phyloP scores from a whole-genome alignment of 2,329 filamentous ascomycete genomes.

The Aspergillus sp. region DNA sequence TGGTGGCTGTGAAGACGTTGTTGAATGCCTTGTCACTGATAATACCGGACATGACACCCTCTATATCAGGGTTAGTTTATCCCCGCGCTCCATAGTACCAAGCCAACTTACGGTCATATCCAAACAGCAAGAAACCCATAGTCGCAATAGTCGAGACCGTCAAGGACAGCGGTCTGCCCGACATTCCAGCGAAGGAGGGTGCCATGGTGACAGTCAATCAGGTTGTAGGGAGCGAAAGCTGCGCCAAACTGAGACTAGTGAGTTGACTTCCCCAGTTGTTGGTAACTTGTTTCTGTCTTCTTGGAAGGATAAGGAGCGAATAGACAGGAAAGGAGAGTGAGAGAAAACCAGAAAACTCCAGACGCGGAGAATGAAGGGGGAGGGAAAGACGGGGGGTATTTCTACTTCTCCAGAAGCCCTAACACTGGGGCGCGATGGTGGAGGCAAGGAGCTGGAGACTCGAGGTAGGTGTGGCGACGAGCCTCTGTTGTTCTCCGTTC shows the following conservation, averaged over 20 bases:
- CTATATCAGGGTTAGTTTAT: conserved; percentile 11
- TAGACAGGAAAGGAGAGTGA: conserved; percentile 11
- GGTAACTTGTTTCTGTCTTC: neutral
- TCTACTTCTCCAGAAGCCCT: conserved; percentile 22
- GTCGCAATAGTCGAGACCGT: conserved; percentile 64
- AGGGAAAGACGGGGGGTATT: conserved; percentile 27
- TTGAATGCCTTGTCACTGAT: conserved; percentile 35
- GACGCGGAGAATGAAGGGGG: conserved; percentile 18
- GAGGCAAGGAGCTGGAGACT: conserved; percentile 23
- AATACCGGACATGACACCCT: conserved; percentile 43
- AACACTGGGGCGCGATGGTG: conserved; percentile 6
- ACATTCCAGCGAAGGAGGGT: conserved; percentile 59
- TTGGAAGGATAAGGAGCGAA: conserved; percentile 1
- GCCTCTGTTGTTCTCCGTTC: neutral
- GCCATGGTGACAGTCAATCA: conserved; percentile 42
- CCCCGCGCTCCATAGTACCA: neutral
- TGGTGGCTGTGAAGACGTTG: conserved; percentile 35
- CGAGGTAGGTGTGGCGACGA: conserved; percentile 8
- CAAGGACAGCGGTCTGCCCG: conserved; percentile 57
- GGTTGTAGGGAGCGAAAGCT: no score
- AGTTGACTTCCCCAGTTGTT: neutral
- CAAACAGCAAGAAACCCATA: conserved; percentile 62
- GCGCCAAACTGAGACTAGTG: neutral
- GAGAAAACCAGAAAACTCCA: conserved; percentile 12
- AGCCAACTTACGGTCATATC: conserved; percentile 52